These are phyloP conservation scores for Aspergillus neoniger DNA, from an alignment of 2,329 filamentous ascomycete genomes.

Conservation along the genomic window DNA sequence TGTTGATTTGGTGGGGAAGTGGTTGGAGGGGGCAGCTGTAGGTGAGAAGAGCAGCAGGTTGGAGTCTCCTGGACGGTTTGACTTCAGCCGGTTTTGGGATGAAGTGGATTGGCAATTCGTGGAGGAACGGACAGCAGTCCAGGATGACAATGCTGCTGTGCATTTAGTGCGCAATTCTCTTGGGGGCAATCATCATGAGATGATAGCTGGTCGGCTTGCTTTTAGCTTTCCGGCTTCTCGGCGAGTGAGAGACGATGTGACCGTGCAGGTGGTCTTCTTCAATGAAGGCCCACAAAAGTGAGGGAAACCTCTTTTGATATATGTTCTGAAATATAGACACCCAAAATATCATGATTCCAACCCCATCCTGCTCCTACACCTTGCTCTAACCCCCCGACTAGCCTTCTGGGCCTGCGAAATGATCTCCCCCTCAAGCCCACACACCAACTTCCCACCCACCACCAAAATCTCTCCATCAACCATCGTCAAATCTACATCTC, in stretches of 20 bases:
- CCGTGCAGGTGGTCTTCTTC: conserved; percentile 51
- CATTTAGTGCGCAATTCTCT: conserved; percentile 57
- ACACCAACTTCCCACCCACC: conserved; percentile 29
- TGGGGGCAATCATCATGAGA: conserved; percentile 48
- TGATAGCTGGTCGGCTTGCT: conserved; percentile 34
- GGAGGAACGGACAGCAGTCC: conserved; percentile 50
- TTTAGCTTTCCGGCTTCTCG: conserved; percentile 33
- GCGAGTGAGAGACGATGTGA: conserved; percentile 53
- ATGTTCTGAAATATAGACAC: too few species aligned
- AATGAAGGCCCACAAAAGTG: not conserved
- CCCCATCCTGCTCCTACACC: not conserved
- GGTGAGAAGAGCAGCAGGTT: conserved; percentile 35
- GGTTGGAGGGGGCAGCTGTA: conserved; percentile 47
- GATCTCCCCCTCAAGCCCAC: conserved; percentile 19
- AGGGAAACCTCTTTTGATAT: too few species aligned
- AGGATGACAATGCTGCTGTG: conserved; percentile 56
- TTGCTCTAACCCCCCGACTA: not conserved
- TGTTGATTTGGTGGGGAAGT: conserved; percentile 59
- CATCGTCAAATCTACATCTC: conserved; percentile 46
- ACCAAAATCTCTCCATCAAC: conserved; percentile 45
- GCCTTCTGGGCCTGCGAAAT: not conserved
- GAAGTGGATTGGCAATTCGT: conserved; percentile 34
- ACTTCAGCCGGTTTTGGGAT: conserved; percentile 26
- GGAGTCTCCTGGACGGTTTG: conserved; percentile 23
- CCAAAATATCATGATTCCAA: too few species aligned